Evolutionary conservation across 179 eudicot species (phyloP).

Genomic region (Silene vulgaris): DNA sequence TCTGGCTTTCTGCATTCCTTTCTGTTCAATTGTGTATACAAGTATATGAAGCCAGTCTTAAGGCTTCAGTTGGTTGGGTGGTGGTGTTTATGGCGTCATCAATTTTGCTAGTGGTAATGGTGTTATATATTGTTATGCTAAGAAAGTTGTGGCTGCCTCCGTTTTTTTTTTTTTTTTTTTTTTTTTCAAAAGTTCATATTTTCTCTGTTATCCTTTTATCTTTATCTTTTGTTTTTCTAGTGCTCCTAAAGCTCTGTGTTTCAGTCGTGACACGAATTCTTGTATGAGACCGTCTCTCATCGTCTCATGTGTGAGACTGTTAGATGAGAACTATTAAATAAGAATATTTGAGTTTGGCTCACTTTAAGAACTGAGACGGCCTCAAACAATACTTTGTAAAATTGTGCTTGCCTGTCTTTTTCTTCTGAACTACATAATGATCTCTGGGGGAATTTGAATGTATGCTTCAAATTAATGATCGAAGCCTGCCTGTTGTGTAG

Average conservation of each 20-base stretch:
- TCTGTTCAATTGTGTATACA: too few species aligned
- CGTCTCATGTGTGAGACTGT: too few species aligned
- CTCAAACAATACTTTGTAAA: not conserved
- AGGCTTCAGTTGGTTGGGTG: too few species aligned
- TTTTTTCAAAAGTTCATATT: too few species aligned
- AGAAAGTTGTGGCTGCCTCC: not conserved
- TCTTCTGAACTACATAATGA: not conserved
- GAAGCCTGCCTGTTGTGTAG: constrained; percentile 31
- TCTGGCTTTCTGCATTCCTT: too few species aligned
- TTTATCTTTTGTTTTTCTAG: too few species aligned
- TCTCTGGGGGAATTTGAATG: not conserved
- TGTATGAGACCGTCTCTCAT: too few species aligned
- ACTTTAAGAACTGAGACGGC: not conserved
- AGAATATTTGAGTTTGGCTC: too few species aligned
- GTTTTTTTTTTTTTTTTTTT: not conserved
- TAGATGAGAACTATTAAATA: too few species aligned
- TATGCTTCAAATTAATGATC: not conserved
- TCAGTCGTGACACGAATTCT: too few species aligned
- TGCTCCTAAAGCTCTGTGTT: not conserved
- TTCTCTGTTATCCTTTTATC: not conserved
- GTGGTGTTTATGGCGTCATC: not conserved
- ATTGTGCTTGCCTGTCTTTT: not conserved
- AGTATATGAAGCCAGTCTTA: too few species aligned
- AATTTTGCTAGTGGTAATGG: not conserved
- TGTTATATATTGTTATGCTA: not conserved